Evolutionary conservation across 208 protist species (phyloP).

Genomic region (Dictyostelium gargantuum): DNA sequence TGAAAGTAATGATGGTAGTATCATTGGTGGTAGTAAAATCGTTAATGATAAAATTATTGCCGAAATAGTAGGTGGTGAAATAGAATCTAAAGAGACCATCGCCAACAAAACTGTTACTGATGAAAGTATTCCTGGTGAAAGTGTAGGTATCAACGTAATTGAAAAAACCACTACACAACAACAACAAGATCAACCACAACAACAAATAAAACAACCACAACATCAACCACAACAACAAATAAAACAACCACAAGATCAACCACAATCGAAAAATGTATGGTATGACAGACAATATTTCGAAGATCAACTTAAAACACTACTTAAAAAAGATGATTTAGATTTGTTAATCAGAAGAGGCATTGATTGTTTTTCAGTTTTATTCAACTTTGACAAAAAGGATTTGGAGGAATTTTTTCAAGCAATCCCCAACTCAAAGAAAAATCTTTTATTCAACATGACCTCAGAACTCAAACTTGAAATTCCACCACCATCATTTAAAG

Average conservation of each 20-base stretch:
- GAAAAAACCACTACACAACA: too few species aligned
- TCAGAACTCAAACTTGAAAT: too few species aligned
- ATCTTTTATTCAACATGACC: too few species aligned
- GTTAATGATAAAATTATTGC: background rate
- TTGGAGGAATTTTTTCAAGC: too few species aligned
- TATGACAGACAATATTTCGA: background rate
- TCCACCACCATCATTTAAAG: too few species aligned
- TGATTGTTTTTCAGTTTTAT: background rate
- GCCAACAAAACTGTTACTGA: background rate
- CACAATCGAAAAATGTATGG: too few species aligned
- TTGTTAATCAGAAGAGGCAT: too few species aligned
- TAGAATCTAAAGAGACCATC: background rate
- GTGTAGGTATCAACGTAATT: too few species aligned
- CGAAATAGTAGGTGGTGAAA: too few species aligned
- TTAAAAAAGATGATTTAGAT: background rate
- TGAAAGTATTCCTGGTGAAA: background rate
- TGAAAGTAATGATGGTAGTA: background rate
- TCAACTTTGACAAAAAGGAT: too few species aligned
- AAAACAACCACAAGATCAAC: background rate
- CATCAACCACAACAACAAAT: background rate
- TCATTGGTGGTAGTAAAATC: background rate
- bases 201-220: background rate
- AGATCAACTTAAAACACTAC: background rate
- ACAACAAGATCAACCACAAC: background rate
- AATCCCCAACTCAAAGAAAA: too few species aligned